Evolutionary conservation across 2,329 filamentous ascomycete genomes (phyloP).

Genomic region (Macroventuria anomochaeta): DNA sequence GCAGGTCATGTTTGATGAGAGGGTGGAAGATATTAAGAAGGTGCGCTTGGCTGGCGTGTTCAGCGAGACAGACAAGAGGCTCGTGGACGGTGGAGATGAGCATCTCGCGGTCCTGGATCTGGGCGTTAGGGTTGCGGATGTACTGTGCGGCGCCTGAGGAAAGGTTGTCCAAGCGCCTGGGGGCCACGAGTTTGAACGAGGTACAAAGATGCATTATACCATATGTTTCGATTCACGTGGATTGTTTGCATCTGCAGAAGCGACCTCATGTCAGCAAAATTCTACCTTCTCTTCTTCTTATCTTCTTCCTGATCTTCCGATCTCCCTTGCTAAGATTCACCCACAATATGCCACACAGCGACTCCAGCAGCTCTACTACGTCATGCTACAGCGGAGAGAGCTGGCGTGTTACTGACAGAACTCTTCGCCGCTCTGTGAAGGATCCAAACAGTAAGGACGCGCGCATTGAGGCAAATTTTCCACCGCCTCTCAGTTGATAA

Average conservation of each 20-base stretch:
- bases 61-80: constrained; percentile 90
- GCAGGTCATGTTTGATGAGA: constrained; percentile 80
- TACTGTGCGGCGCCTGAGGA: constrained; percentile 58
- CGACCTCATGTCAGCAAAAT: background rate
- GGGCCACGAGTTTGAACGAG: no score
- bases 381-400: no score
- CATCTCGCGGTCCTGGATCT: constrained; percentile 90
- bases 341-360: no score
- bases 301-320: background rate
- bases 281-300: background rate
- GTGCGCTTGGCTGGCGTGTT: constrained; percentile 89
- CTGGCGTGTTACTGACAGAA: no score
- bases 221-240: background rate
- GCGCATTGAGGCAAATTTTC: no score
- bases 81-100: constrained; percentile 95
- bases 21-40: constrained; percentile 83
- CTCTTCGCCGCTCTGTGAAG: no score
- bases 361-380: no score
- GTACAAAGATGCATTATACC: background rate
- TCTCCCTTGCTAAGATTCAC: no score
- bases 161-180: no score
- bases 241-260: background rate
- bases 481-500: no score
- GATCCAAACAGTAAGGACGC: no score
- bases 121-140: constrained; percentile 77